A percentile compares a stretch with the other conserved stretches of the same genome.
phyloP scores from a whole-genome alignment of 495 filamentous ascomycete species.

The Hypoxylon subgilvum region DNA sequence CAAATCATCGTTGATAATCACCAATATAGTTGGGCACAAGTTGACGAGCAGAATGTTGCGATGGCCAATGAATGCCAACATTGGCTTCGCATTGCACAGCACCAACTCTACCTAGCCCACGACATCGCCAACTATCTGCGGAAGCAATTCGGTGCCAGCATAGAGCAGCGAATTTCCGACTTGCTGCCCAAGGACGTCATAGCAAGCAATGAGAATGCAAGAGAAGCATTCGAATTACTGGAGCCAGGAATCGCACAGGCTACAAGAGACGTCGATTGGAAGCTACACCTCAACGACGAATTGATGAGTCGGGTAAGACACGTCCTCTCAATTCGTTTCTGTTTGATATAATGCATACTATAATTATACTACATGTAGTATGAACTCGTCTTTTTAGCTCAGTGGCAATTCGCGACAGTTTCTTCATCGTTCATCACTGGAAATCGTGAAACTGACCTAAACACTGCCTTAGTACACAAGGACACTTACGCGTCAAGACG shows the following conservation, averaged over 20 bases:
- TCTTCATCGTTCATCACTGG: no score
- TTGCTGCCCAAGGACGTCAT: not conserved
- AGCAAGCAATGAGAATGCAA: not conserved
- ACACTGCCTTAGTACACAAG: not conserved
- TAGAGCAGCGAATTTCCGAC: not conserved
- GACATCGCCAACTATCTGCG: conserved; percentile 2
- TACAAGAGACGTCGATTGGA: not conserved
- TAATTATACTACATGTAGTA: no score
- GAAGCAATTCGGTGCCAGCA: not conserved
- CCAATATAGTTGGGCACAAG: no score
- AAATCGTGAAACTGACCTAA: no score
- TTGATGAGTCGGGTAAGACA: conserved; percentile 4
- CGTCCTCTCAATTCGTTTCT: no score
- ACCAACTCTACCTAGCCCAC: not conserved
- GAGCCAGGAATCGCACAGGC: not conserved
- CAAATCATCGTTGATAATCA: no score
- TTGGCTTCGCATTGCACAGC: not conserved
- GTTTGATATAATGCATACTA: no score
- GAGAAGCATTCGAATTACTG: conserved; percentile 1
- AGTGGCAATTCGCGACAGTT: no score
- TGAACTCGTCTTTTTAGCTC: no score
- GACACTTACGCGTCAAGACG: conserved; percentile 4
- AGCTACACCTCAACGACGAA: not conserved
- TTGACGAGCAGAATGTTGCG: no score
- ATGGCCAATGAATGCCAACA: no score